Evolutionary conservation across 2,329 filamentous ascomycete species (phyloP).

Genomic region (Penicillium sp.): DNA sequence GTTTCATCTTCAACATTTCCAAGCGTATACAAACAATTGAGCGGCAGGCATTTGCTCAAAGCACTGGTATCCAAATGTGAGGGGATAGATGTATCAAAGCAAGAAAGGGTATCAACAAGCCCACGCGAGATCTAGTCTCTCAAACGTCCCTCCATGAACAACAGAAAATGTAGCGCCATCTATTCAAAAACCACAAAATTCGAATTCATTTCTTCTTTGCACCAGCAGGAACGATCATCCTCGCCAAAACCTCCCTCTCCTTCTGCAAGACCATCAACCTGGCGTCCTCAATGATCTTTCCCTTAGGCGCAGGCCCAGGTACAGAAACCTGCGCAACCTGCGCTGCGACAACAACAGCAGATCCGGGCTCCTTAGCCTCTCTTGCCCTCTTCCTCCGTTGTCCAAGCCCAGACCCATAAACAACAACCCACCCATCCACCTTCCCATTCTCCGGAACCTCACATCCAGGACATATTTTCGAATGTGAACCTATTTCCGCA

Average conservation of each 20-base stretch:
- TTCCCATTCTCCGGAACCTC: conserved; percentile 57
- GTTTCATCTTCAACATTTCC: no score
- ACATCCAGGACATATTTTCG: conserved; percentile 66
- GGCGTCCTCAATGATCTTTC: conserved; percentile 60
- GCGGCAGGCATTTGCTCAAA: neutral
- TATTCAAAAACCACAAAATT: neutral
- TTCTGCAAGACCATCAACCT: conserved; percentile 63
- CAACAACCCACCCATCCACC: conserved; percentile 65
- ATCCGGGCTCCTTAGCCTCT: conserved; percentile 33
- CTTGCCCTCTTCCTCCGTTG: conserved; percentile 34
- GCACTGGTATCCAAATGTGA: neutral
- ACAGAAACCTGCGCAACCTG: conserved; percentile 17
- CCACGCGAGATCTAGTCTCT: neutral
- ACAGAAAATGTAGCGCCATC: neutral
- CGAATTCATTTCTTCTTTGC: conserved; percentile 28
- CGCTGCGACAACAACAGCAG: conserved; percentile 15
- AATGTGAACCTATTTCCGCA: conserved; percentile 52
- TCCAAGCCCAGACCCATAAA: conserved; percentile 62
- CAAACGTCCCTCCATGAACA: neutral
- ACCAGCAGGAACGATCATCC: conserved; percentile 54
- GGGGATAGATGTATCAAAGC: neutral
- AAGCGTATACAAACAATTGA: neutral
- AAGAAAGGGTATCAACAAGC: neutral
- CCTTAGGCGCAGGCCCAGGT: conserved; percentile 44
- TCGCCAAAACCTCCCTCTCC: conserved; percentile 66